Evolutionary conservation across 345 rosid species (phyloP).

Genomic region (Euphorbia lathyris): DNA sequence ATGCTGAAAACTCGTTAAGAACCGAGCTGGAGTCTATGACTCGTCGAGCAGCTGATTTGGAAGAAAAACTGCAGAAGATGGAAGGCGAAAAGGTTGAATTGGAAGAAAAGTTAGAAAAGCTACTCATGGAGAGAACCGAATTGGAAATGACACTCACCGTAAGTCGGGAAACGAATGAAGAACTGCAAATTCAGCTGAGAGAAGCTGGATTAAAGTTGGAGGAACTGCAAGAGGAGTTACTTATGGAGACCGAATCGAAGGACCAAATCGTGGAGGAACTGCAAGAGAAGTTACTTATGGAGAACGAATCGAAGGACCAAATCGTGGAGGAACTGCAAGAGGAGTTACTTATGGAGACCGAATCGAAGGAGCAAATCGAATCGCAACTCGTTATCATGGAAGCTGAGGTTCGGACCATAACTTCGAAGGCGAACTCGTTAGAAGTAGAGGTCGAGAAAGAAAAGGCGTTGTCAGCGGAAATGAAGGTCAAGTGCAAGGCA

Average conservation of each 20-base stretch:
- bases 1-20: slow-evolving; percentile 38
- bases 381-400: slow-evolving; percentile 51
- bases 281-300: slow-evolving; percentile 39
- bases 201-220: slow-evolving; percentile 48
- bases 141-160: slow-evolving; percentile 51
- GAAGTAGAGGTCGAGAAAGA: slow-evolving; percentile 59
- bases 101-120: slow-evolving; percentile 41
- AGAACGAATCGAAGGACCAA: too few species aligned
- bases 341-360: slow-evolving; percentile 43
- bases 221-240: slow-evolving; percentile 47
- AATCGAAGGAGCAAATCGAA: slow-evolving; percentile 48
- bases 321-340: slow-evolving; percentile 50
- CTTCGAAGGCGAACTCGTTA: slow-evolving; percentile 46
- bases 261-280: slow-evolving; percentile 52
- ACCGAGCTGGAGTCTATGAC: slow-evolving; percentile 47
- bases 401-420: slow-evolving; percentile 42
- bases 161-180: slow-evolving; percentile 35
- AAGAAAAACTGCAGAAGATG: slow-evolving; percentile 28
- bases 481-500: slow-evolving; percentile 46
- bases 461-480: slow-evolving; percentile 47
- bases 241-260: slow-evolving; percentile 38
- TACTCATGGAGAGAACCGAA: slow-evolving; percentile 45
- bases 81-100: slow-evolving; percentile 29
- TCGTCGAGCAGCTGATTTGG: slow-evolving; percentile 35
- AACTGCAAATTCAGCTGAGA: slow-evolving; percentile 38